Base-by-base conservation (phyloP, 495 filamentous ascomycete genomes). In the Aspergillus carlsbadensis region DNA sequence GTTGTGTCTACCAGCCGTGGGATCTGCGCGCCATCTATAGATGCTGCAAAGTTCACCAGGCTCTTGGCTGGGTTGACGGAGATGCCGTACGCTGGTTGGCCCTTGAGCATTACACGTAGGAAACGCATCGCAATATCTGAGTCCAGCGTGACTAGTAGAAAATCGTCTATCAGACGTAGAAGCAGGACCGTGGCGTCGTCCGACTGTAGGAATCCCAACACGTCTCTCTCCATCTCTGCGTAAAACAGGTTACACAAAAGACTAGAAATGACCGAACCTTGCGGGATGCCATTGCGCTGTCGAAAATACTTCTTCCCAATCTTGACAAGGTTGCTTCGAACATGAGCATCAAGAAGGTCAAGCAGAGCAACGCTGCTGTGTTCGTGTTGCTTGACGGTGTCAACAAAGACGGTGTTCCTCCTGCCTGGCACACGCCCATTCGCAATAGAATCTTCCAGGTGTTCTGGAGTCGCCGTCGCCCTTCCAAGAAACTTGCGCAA, bases 181-280 rank as follows among this genome's bases (percentile, higher is more conserved):
- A 98, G 76, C 6, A 96, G 65, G 29, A 82, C n/a, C n/a, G n/a
- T n/a, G n/a, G n/a, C 84, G 7, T 89, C 74, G 3, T 77, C 69
- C 4, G 74, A 65, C 2, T 76, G 52, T 8, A 93, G 66, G 64
- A 96, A 98, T 1, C 70, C 65, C 3, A 98, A 72, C 3, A 84
- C 70, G 20, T 85, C 71, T 3, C 74, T 61, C 69, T 98, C 95
- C 3, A 98, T 78, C 57, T 92, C 83, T 4, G 87, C 93, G 65
- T 97, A 98, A 66, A 97, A 96, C 65, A 93, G 90, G 67, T 91
- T 98, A 78, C 95, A 97, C 0, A 98, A 78, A 29, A 90, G 75
- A 45, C 83, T 88, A 10, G 92, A 96, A 21, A 98, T 65, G 0
- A 96, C 79, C 0, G 91, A 96, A 34, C 94, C 94, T 69, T 98